These are phyloP conservation scores for Tulasnella sp. DNA, from an alignment of 768 basidiomycete species.

Conservation along the genomic window DNA sequence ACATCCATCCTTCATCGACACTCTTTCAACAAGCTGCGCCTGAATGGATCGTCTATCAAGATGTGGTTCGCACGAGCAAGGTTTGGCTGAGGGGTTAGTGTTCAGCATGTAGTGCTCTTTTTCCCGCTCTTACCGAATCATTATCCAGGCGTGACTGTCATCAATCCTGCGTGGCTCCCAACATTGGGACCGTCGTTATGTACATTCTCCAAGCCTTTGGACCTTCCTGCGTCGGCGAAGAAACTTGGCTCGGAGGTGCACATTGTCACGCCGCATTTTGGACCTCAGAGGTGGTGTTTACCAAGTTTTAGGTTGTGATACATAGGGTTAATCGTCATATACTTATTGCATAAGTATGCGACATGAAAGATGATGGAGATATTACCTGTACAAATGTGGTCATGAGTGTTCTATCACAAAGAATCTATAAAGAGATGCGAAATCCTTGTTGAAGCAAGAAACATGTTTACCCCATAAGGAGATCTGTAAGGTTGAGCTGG, in stretches of 20 bases:
- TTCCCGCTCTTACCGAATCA: neutral
- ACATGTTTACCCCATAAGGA: too few relatives aligned
- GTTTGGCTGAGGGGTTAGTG: slow-evolving; percentile 69
- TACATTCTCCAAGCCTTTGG: slow-evolving; percentile 77
- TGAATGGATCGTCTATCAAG: slow-evolving; percentile 75
- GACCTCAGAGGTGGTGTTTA: slow-evolving; percentile 77
- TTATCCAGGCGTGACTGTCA: slow-evolving; percentile 55
- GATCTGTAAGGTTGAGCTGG: too few relatives aligned
- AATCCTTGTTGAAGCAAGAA: too few relatives aligned
- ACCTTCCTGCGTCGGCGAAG: slow-evolving; percentile 30
- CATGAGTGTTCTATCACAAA: neutral
- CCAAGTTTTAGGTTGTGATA: slow-evolving; percentile 45
- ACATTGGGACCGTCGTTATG: slow-evolving; percentile 71
- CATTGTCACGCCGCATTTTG: slow-evolving; percentile 76
- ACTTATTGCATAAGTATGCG: neutral
- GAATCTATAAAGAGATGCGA: too few relatives aligned
- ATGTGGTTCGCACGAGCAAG: slow-evolving; percentile 62
- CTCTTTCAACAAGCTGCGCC: slow-evolving; percentile 60
- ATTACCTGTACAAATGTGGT: neutral
- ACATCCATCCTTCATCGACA: slow-evolving; percentile 82
- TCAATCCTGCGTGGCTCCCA: slow-evolving; percentile 84
- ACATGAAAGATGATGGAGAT: neutral
- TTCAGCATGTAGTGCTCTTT: too few relatives aligned
- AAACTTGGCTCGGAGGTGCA: slow-evolving; percentile 44
- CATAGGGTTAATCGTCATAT: neutral